Percentiles rank a stretch among this genome's conserved stretches.
Evolutionary conservation across 2,329 filamentous ascomycete species (phyloP).

Genomic region (Seiridium cupressi): DNA sequence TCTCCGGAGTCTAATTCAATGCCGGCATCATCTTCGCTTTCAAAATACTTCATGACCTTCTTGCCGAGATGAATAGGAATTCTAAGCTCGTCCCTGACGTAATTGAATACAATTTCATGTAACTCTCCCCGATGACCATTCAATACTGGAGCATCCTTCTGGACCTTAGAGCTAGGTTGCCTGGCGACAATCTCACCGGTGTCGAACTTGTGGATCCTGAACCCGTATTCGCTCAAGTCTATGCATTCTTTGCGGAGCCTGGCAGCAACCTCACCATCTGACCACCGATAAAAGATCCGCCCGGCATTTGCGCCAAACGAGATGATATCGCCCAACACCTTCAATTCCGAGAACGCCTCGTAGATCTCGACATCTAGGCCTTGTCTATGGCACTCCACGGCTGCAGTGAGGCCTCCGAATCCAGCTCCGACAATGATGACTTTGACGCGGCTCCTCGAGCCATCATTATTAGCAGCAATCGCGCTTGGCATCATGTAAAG

Average conservation of each 20-base stretch:
- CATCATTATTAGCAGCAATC: not conserved
- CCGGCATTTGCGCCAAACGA: conserved; percentile 60
- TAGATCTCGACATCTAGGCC: conserved; percentile 59
- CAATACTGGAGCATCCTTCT: conserved; percentile 50
- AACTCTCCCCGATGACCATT: conserved; percentile 62
- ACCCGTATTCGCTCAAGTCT: conserved; percentile 51
- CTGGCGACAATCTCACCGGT: conserved; percentile 59
- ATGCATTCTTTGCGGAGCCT: conserved; percentile 50
- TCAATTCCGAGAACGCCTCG: conserved; percentile 56
- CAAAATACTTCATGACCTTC: conserved; percentile 52
- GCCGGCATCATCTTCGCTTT: conserved; percentile 34
- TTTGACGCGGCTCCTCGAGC: not conserved
- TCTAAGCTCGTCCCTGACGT: conserved; percentile 51
- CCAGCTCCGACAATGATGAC: conserved; percentile 30
- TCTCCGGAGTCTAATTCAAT: conserved; percentile 3
- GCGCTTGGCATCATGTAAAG: not conserved
- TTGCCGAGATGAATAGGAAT: conserved; percentile 56
- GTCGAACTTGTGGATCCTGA: conserved; percentile 61
- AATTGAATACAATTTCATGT: conserved; percentile 57
- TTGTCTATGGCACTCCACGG: conserved; percentile 61
- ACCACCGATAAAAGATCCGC: conserved; percentile 61
- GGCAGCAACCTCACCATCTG: conserved; percentile 42
- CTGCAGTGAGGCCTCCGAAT: conserved; percentile 60
- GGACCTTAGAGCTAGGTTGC: conserved; percentile 42
- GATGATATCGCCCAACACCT: conserved; percentile 61